Base-by-base conservation (phyloP, 768 basidiomycete genomes). In the Suillus clintonianus region DNA sequence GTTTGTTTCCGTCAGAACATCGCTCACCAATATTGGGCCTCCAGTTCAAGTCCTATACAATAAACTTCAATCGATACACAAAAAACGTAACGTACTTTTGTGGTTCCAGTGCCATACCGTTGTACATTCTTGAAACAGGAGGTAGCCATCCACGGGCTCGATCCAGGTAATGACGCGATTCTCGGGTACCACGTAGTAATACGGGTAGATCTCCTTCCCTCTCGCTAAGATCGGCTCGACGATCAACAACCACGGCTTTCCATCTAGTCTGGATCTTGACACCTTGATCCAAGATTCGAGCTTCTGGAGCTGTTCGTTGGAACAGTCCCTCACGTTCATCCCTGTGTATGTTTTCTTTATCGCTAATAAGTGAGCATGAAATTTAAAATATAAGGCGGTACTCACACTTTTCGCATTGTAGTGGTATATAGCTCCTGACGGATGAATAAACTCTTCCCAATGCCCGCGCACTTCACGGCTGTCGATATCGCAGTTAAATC, bases 91-190 rank as follows among this genome's bases (percentile, higher is more conserved):
- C 57, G 24, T 43, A 59, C 57, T 19, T 27, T 59, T 41, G 39
- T 59, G 39, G n/a, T 32, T n/a, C 57, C 57, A 59, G 27, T 42
- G 19, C 37, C 17, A 11, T 8, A 24, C n/a, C 45, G 17, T 19
- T n/a, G 30, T 17, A 17, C 57, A 59, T 24, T 42, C 57, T 59
- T 59, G 39, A 4, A 59, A 59, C 24, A 59, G 57, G n/a, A 59
- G 5, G n/a, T n/a, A n/a, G 15, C 34, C 57, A 24, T 59, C 41
- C n/a, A 59, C 22, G 30, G 13, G 39, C n/a, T 39, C n/a, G 8
- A 22, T 13, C 39, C 57, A 59, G 8, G 39, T 42, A 43, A 59
- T 59, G 34, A 34, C 24, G 15, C n/a, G 41, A n/a, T 13, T 59
- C 24, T 11, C 45, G n/a, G 39, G 57, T 8, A 24, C 57, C 36